A percentile compares a stretch with the other conserved stretches of the same genome.
phyloP scores from a whole-genome alignment of 495 filamentous ascomycete species.

The Sabuloglossum arenarium region DNA sequence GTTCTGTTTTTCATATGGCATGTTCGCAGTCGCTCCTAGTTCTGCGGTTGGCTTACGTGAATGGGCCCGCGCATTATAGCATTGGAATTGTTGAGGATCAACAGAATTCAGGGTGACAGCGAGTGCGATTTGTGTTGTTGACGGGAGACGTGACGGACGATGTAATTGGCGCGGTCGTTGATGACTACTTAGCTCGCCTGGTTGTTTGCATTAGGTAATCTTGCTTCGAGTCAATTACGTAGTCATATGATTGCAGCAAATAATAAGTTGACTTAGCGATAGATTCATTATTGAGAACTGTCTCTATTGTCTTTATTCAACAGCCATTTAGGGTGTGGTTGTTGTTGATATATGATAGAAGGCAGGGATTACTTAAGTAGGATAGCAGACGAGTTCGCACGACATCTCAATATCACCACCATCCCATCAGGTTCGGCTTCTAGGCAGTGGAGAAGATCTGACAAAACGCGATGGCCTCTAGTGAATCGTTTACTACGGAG shows the following conservation, averaged over 20 bases:
- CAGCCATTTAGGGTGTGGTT: background rate
- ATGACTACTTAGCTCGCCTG: too few species aligned
- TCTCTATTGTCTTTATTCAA: background rate
- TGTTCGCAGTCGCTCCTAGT: constrained; percentile 10
- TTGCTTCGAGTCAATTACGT: background rate
- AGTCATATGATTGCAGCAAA: background rate
- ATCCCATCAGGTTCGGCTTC: too few species aligned
- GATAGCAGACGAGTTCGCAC: background rate
- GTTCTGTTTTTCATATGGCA: constrained; percentile 34
- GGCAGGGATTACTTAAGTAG: too few species aligned
- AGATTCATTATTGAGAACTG: background rate
- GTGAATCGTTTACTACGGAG: background rate
- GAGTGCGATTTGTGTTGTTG: background rate
- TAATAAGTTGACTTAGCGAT: too few species aligned
- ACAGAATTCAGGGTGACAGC: background rate
- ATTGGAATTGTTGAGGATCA: constrained; percentile 8
- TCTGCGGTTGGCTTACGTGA: constrained; percentile 6
- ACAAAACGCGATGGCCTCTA: too few species aligned
- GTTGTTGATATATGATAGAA: too few species aligned
- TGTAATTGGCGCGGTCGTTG: background rate
- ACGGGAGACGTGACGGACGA: background rate
- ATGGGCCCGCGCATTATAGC: constrained; percentile 14
- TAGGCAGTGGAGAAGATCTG: too few species aligned
- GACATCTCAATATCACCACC: too few species aligned
- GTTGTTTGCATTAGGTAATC: background rate